Base-by-base conservation (phyloP, 176 grass and related monocot species). In the Dactylis glomerata region DNA sequence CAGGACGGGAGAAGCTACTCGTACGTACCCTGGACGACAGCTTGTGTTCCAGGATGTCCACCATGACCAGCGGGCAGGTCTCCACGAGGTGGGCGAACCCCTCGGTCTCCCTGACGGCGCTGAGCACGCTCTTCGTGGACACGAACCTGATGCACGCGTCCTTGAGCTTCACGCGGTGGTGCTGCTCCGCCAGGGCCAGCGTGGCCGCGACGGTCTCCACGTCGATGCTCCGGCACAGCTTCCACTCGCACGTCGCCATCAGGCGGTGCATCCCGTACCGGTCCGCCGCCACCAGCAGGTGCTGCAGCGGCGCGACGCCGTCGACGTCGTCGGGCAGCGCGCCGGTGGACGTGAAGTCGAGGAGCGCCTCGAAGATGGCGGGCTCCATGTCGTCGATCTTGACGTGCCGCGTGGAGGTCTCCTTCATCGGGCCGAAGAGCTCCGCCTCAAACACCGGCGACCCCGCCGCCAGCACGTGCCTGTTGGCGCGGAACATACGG, bases 341-440 rank as follows among this genome's bases (percentile, higher is more conserved):
- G 4, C 76, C 82, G 1, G 37, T 65, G 72, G 52, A 66, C 1
- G 54, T 34, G 22, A 84, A 86, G 62, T 71, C 51, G 45, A 86
- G 66, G 23, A 80, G 52, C 2, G 20, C 65, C 84, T 63, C 58
- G 19, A 80, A 86, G 0, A 80, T 38, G 5, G 16, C 3, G 12
- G 62, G 74, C 20, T 86, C 76, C n/a, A 86, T 86, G 49, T 52
- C 84, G 17, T 63, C 45, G 72, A 75, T 77, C 74, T n/a, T 57
- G 1, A 55, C 50, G 31, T 36, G 74, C 6, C 34, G 28, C 16
- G 49, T 12, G 31, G 42, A 49, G 26, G 42, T 20, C 71, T 81
- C 54, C 3, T 33, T 3, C 76, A 68, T 89, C 23, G 31, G 9
- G 6, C 82, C 66, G 40, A 81, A 45, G 13, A 89, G 67, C 78